Conservation (phyloP, 176 grass and related monocot genomes). For the Hsuehochloa calcarea region DNA sequence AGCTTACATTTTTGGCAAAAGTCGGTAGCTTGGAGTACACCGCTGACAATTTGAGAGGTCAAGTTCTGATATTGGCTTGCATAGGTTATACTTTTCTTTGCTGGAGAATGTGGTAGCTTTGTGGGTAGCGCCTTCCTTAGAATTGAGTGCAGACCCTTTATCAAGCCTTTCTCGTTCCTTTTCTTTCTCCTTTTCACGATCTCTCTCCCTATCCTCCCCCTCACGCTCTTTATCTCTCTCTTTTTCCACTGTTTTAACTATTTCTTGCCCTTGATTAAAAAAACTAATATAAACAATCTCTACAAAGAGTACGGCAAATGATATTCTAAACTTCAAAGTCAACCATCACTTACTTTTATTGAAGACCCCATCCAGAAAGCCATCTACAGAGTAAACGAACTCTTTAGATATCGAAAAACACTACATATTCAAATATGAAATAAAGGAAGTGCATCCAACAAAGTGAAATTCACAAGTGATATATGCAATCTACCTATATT, state of each 20-base stretch:
- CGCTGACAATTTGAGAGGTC: conserved; percentile 71
- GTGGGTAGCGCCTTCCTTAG: conserved; percentile 42
- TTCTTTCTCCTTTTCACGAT: conserved; percentile 46
- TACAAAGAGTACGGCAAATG: neutral
- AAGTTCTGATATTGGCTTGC: conserved; percentile 79
- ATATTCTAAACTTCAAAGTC: neutral
- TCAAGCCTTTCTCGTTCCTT: conserved; percentile 55
- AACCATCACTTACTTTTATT: conserved; percentile 56
- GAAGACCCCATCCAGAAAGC: conserved; percentile 66
- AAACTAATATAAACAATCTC: conserved; percentile 5
- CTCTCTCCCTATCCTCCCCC: conserved; percentile 57
- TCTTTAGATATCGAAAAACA: conserved; percentile 25
- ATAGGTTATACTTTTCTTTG: conserved; percentile 74
- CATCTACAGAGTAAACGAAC: conserved; percentile 60
- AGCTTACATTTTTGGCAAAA: conserved; percentile 73
- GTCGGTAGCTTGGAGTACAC: conserved; percentile 78
- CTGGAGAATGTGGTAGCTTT: conserved; percentile 40
- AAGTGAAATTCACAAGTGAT: neutral
- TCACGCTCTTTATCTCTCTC: conserved; percentile 61
- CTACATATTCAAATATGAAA: conserved; percentile 20
- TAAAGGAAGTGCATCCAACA: conserved; percentile 7
- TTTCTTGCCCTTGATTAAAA: conserved; percentile 50
- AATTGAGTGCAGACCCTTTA: conserved; percentile 42
- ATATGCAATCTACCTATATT: conserved; percentile 56
- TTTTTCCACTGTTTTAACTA: conserved; percentile 47